These are phyloP conservation scores for Spinacia oleracea DNA, from an alignment of 179 eudicot species.

Conservation along the genomic window DNA sequence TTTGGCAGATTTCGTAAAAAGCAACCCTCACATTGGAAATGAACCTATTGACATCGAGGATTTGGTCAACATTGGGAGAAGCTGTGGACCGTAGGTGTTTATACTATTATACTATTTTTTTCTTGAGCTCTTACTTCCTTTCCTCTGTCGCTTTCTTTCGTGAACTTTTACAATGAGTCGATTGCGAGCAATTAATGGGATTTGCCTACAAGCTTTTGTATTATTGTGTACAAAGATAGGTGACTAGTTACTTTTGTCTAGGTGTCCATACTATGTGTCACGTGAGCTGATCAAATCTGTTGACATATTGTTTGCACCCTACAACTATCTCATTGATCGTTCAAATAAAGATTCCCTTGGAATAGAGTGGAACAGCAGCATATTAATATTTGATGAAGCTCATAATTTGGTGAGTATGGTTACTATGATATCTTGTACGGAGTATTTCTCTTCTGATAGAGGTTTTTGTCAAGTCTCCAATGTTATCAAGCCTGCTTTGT, in stretches of 20 bases:
- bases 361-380: conserved; percentile 65
- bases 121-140: neutral
- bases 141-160: neutral
- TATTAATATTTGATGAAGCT: conserved; percentile 97
- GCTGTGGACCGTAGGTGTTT: conserved; percentile 84
- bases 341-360: conserved; percentile 57
- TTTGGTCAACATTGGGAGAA: conserved; percentile 84
- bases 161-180: neutral
- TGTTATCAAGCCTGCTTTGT: neutral
- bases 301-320: conserved; percentile 93
- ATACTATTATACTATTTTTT: conserved; percentile 12
- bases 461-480: neutral
- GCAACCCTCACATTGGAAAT: conserved; percentile 76
- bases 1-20: conserved; percentile 64
- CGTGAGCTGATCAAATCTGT: conserved; percentile 86
- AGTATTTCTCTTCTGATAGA: neutral
- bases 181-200: neutral
- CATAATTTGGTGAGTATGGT: conserved; percentile 81
- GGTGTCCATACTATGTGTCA: conserved; percentile 94
- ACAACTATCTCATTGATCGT: conserved; percentile 94
- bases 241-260: conserved; percentile 25
- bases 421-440: neutral
- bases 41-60: conserved; percentile 98
- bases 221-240: neutral
- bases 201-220: neutral